Evolutionary conservation across 176 grass and related monocot genomes (phyloP).

Genomic region (Paspalum notatum): DNA sequence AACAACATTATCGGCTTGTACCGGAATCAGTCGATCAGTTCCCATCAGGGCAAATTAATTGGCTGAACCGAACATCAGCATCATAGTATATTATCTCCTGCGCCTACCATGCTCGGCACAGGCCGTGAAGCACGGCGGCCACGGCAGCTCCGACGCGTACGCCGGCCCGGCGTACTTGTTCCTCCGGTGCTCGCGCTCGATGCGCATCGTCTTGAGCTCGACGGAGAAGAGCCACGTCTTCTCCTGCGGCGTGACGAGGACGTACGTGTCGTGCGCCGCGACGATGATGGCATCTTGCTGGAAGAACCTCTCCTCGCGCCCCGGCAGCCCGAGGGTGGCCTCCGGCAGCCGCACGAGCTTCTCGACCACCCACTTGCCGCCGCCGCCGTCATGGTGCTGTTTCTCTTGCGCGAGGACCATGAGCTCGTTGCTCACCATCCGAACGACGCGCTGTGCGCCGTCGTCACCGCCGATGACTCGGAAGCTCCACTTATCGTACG

Average conservation of each 20-base stretch:
- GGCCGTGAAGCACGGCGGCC: neutral
- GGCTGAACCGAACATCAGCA: too few relatives aligned
- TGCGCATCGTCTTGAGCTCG: neutral
- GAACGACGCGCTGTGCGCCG: neutral
- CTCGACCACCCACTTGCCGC: neutral
- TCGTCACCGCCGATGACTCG: neutral
- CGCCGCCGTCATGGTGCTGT: neutral
- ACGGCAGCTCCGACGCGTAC: neutral
- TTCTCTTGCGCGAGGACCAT: neutral
- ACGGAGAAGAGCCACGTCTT: conserved; percentile 17
- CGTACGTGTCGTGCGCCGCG: neutral
- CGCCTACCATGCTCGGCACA: neutral
- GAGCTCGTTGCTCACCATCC: neutral
- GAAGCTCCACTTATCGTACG: neutral
- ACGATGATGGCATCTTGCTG: neutral
- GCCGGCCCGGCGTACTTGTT: neutral
- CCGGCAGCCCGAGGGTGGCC: neutral
- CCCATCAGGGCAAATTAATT: too few relatives aligned
- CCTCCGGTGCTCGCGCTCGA: conserved; percentile 15
- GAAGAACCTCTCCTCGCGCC: neutral
- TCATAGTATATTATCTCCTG: too few relatives aligned
- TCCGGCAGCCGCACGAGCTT: neutral
- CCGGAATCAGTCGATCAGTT: too few relatives aligned
- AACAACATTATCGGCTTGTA: too few relatives aligned
- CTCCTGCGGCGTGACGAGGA: neutral